Conservation (phyloP, 140 eudicot genomes). For the Flaveria floridana region DNA sequence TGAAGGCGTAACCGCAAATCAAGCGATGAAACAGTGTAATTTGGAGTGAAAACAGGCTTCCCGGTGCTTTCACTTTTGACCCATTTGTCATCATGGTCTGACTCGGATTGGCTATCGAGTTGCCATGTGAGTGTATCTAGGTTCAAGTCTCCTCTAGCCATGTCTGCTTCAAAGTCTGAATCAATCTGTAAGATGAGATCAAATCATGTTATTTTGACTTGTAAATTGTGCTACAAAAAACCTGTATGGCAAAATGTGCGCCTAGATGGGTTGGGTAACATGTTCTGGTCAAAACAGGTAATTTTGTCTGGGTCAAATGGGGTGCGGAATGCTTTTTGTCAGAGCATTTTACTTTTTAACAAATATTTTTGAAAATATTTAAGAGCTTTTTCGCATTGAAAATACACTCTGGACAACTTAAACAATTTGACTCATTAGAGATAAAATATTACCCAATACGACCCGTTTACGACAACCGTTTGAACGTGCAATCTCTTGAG, state of each 20-base stretch:
- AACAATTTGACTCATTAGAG: not conserved
- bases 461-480: not conserved
- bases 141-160: constrained; percentile 46
- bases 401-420: not conserved
- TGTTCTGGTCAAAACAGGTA: not conserved
- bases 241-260: constrained; percentile 6
- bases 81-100: constrained; percentile 32
- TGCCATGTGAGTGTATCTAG: constrained; percentile 32
- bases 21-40: constrained; percentile 60
- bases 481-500: not conserved
- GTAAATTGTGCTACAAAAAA: constrained; percentile 7
- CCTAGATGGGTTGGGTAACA: not conserved
- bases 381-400: not conserved
- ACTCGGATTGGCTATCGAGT: constrained; percentile 38
- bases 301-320: not conserved
- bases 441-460: not conserved
- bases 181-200: constrained; percentile 46
- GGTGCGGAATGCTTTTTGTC: not conserved
- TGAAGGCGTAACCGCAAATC: constrained; percentile 64
- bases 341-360: not conserved
- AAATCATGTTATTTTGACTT: constrained; percentile 8
- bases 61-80: constrained; percentile 34
- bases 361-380: not conserved
- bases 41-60: constrained; percentile 35
- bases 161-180: constrained; percentile 48